phyloP scores from a whole-genome alignment of 306 rosid species.

The Quercus bicolor region DNA sequence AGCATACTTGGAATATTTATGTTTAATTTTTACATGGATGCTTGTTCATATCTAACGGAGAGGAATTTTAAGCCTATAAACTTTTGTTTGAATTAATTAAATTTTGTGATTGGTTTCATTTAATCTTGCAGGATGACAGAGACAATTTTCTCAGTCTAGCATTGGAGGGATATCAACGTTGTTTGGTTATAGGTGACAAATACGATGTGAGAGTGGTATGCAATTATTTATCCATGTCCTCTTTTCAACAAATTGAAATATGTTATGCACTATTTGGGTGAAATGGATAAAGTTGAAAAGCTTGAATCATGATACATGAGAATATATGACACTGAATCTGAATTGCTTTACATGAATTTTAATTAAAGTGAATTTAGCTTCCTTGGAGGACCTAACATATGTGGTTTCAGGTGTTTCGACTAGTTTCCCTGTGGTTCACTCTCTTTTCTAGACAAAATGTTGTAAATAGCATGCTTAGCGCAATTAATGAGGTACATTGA shows the following conservation, averaged over 20 bases:
- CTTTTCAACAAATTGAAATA: neutral
- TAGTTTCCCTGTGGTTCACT: conserved; percentile 84
- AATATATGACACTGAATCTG: neutral
- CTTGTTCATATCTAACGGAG: neutral
- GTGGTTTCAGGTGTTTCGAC: conserved; percentile 76
- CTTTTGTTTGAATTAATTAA: neutral
- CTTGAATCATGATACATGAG: neutral
- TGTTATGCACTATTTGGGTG: neutral
- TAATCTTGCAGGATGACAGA: conserved; percentile 69
- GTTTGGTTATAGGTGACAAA: conserved; percentile 81
- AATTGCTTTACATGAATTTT: neutral
- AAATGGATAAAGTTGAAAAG: neutral
- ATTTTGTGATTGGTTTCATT: conserved; percentile 8
- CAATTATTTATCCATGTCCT: conserved; percentile 20
- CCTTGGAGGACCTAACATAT: conserved; percentile 18
- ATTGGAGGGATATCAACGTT: conserved; percentile 77
- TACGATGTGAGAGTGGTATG: conserved; percentile 96
- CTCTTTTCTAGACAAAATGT: conserved; percentile 64
- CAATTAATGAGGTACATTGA: conserved; percentile 62
- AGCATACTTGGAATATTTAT: neutral
- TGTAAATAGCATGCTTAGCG: conserved; percentile 63
- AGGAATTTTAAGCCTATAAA: neutral
- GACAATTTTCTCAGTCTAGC: conserved; percentile 85
- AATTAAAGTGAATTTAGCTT: conserved; percentile 10
- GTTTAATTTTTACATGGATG: neutral